phyloP scores from a whole-genome alignment of 2,329 filamentous ascomycete genomes.

The Triangularia setosa region DNA sequence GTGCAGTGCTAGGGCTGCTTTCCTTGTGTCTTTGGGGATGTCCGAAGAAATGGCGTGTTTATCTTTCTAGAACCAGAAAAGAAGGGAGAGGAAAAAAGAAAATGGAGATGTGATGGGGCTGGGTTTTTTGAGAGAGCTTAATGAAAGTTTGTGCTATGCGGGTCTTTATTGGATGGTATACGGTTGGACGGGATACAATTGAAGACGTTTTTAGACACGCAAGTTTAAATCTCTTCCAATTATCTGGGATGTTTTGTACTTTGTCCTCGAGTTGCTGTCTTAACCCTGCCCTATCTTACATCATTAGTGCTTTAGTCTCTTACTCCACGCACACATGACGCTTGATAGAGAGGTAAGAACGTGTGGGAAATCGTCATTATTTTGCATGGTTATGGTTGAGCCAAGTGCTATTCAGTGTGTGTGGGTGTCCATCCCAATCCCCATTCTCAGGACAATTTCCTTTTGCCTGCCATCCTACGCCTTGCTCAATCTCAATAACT shows the following conservation, averaged over 20 bases:
- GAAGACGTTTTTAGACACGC: neutral
- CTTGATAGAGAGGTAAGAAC: no score
- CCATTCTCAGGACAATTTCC: no score
- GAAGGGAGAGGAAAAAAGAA: neutral
- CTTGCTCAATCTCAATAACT: no score
- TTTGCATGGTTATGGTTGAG: no score
- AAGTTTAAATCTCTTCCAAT: neutral
- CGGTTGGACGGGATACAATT: neutral
- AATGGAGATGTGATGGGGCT: neutral
- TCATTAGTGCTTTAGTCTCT: no score
- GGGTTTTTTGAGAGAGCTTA: neutral
- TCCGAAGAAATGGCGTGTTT: neutral
- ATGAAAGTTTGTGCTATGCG: neutral
- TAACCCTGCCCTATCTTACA: no score
- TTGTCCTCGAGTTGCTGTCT: no score
- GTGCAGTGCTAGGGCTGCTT: conserved; percentile 21
- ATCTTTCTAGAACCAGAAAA: neutral
- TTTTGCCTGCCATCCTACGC: no score
- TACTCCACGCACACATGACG: no score
- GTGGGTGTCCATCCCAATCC: no score
- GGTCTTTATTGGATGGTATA: neutral
- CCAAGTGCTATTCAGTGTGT: no score
- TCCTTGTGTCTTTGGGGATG: neutral
- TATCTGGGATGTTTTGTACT: neutral
- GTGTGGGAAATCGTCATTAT: no score